These are phyloP conservation scores for Aspergillus transmontanensis DNA, from an alignment of 2,329 filamentous ascomycete species.

Conservation along the genomic window DNA sequence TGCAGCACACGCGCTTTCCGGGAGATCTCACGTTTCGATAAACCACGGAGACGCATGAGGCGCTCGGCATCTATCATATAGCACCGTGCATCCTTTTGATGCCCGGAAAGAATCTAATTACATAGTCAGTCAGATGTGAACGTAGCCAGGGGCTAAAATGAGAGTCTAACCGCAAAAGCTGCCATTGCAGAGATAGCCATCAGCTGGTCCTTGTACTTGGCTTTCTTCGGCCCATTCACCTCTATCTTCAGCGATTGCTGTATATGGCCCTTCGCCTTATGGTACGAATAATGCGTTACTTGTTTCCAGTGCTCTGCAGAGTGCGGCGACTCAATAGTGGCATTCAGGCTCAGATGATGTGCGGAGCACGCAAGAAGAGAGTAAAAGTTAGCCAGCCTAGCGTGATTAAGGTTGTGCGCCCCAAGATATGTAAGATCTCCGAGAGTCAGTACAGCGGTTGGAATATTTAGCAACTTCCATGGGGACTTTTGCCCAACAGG, in stretches of 20 bases:
- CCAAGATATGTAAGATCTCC: slow-evolving; percentile 34
- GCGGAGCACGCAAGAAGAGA: slow-evolving; percentile 34
- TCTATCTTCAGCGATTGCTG: slow-evolving; percentile 34
- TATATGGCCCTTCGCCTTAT: slow-evolving; percentile 35
- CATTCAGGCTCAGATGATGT: slow-evolving; percentile 25
- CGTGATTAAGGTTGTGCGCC: slow-evolving; percentile 30
- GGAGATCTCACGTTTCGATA: slow-evolving; percentile 39
- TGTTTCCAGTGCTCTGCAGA: slow-evolving; percentile 28
- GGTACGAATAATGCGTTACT: slow-evolving; percentile 27
- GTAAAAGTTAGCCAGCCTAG: slow-evolving; percentile 35
- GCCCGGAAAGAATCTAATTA: slow-evolving; percentile 28
- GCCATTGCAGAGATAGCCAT: slow-evolving; percentile 39
- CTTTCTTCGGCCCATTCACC: slow-evolving; percentile 30
- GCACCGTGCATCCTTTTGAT: slow-evolving; percentile 36
- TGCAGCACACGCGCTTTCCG: slow-evolving; percentile 43
- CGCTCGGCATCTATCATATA: slow-evolving; percentile 44
- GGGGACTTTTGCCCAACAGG: slow-evolving; percentile 35
- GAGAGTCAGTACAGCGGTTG: slow-evolving; percentile 33
- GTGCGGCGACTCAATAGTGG: slow-evolving; percentile 11
- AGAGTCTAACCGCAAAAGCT: slow-evolving; percentile 33
- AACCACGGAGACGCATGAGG: slow-evolving; percentile 38
- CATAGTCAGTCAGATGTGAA: slow-evolving; percentile 4
- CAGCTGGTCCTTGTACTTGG: slow-evolving; percentile 44
- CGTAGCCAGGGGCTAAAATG: not conserved
- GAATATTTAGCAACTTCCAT: slow-evolving; percentile 36